These are phyloP conservation scores for Malassezia pachydermatis DNA, from an alignment of 1,284 basidiomycete species.

Conservation along the genomic window DNA sequence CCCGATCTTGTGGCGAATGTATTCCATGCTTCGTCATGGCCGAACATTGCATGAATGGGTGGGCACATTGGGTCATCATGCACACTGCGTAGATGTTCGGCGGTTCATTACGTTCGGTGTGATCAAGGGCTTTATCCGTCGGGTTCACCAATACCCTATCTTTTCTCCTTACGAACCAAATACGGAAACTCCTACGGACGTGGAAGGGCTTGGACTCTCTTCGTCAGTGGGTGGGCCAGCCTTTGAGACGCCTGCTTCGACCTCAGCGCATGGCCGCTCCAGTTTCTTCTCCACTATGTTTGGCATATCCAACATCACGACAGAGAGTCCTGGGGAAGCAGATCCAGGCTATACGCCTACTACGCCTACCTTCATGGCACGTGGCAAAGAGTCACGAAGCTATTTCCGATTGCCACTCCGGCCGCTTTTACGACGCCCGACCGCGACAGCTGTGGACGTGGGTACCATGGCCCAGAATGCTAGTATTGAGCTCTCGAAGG, in stretches of 20 bases:
- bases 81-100: slow-evolving; percentile 71
- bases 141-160: slow-evolving; percentile 85
- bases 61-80: slow-evolving; percentile 56
- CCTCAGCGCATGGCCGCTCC: too few species aligned
- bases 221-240: too few species aligned
- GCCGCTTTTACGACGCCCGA: slow-evolving; percentile 27
- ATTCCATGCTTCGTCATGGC: slow-evolving; percentile 74
- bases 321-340: too few species aligned
- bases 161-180: background rate
- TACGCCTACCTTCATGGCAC: too few species aligned
- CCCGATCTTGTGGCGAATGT: slow-evolving; percentile 63
- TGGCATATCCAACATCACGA: too few species aligned
- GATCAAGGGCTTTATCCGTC: slow-evolving; percentile 91
- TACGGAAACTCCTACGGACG: too few species aligned
- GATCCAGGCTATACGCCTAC: too few species aligned
- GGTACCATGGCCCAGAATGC: slow-evolving; percentile 27
- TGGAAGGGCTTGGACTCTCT: too few species aligned
- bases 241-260: too few species aligned
- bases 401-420: too few species aligned
- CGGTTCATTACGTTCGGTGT: slow-evolving; percentile 95
- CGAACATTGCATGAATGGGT: slow-evolving; percentile 82
- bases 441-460: slow-evolving; percentile 38
- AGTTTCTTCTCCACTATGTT: too few species aligned
- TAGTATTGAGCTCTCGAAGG: background rate
- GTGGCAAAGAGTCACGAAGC: too few species aligned